Evolutionary conservation across 177 flowering plant species (phyloP), one percentile per base, ranked within the genome.

Genomic region (Vitis hybrid): DNA sequence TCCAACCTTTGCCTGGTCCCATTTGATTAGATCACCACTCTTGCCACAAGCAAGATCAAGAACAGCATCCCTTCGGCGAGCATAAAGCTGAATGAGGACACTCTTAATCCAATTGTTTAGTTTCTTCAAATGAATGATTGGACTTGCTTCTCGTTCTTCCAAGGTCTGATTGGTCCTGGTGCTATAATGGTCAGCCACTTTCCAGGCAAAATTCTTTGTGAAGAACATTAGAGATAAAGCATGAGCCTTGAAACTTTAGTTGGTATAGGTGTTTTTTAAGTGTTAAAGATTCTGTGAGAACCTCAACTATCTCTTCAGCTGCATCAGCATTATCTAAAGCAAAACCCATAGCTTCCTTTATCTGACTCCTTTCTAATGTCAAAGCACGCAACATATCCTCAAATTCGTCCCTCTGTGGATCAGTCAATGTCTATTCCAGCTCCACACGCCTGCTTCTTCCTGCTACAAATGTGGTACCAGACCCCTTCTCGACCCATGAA

Each of bases 221-320:
- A 76, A 96, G 98, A 69, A 96, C 80, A 70, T 96, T 98, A 64
- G 99, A 96, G 45, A 96, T 98, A 19, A 62, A 96, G 97, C 99
- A 96, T 96, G 70, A 96, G 94, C 82, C 99, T 87, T 3, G 99
- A 95, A 81, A 96, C 97, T 87, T 96, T 96, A 10, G 98, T 91
- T 15, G 98, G 98, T 71, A 96, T 92, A 1, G 88, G 90, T 14
- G 99, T 96, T 79, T 96, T 78, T 91, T 93, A 34, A 96, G 99
- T 3, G 99, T 92, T 85, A 96, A 83, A 50, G 99, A 96, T 70
- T 96, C 98, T 4, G 97, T 92, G 57, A 96, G 86, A 77, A 96
- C 97, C 86, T 96, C 99, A 80, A 96, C 98, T 7, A 94, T 80
- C 98, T 96, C 99, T 79, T 97, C 98, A 40, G 99, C 99, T 15